Percentiles rank a stretch among this genome's conserved stretches.
Conservation (phyloP, 345 rosid species). For the Gossypium thurberi region DNA sequence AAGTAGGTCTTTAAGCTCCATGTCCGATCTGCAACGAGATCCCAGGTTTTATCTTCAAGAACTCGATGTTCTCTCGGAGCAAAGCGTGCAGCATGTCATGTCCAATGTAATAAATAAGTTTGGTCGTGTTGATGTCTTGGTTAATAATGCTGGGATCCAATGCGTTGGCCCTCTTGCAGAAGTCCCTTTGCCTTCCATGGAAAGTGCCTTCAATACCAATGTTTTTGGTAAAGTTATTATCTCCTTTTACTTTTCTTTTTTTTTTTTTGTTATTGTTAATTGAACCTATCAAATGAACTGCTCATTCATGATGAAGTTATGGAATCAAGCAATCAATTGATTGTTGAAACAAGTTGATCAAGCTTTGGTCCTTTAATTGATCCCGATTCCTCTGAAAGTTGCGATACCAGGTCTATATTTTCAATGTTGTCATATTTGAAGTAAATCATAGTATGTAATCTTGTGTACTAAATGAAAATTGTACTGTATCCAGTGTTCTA, state of each 20-base stretch:
- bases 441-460: background rate
- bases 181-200: conserved; percentile 54
- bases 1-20: conserved; percentile 47
- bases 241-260: background rate
- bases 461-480: background rate
- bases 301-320: background rate
- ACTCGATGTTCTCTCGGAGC: conserved; percentile 68
- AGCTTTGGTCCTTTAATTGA: background rate
- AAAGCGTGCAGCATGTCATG: conserved; percentile 39
- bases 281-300: background rate
- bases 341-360: background rate
- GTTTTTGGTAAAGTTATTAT: conserved; percentile 45
- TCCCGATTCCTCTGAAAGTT: background rate
- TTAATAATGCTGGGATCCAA: conserved; percentile 77
- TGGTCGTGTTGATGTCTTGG: conserved; percentile 69
- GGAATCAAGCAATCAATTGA: background rate
- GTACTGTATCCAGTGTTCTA: background rate
- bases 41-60: conserved; percentile 56
- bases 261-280: background rate
- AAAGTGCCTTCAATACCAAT: conserved; percentile 59
- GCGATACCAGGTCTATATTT: background rate
- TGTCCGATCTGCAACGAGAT: conserved; percentile 66
- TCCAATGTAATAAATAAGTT: conserved; percentile 49
- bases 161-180: conserved; percentile 88
- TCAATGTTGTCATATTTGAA: too few relatives aligned